phyloP scores from a whole-genome alignment of 106 monocot genomes.

The Dendrobium nobile region DNA sequence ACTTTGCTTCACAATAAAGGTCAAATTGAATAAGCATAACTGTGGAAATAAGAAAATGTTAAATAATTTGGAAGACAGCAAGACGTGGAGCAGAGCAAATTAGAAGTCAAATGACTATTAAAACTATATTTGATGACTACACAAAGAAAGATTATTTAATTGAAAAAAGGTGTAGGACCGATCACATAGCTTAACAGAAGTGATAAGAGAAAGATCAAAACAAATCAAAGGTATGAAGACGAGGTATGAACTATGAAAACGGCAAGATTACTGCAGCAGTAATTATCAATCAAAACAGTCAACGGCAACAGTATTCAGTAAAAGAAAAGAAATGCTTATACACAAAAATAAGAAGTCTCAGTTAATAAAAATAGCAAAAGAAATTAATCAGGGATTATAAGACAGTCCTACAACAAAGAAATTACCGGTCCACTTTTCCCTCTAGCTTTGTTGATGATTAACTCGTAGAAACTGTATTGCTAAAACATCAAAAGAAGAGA shows the following conservation, averaged over 20 bases:
- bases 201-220: background rate
- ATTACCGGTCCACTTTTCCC: constrained; percentile 99
- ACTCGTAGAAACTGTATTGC: constrained; percentile 99
- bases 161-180: background rate
- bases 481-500: constrained; percentile 24
- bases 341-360: background rate
- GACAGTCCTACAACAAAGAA: background rate
- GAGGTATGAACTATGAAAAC: background rate
- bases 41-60: background rate
- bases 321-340: background rate
- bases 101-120: background rate
- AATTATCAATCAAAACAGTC: background rate
- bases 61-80: background rate
- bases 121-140: background rate
- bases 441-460: constrained; percentile 97
- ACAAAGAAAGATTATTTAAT: background rate
- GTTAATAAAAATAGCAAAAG: constrained; percentile 4
- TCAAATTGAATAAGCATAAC: background rate
- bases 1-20: background rate
- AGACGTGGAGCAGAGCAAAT: background rate
- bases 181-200: background rate
- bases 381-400: constrained; percentile 1
- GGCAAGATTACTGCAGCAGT: background rate
- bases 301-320: background rate
- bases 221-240: background rate